These are phyloP conservation scores for Blumeriella jaapii DNA, from an alignment of 2,329 filamentous ascomycete genomes.

Conservation along the genomic window DNA sequence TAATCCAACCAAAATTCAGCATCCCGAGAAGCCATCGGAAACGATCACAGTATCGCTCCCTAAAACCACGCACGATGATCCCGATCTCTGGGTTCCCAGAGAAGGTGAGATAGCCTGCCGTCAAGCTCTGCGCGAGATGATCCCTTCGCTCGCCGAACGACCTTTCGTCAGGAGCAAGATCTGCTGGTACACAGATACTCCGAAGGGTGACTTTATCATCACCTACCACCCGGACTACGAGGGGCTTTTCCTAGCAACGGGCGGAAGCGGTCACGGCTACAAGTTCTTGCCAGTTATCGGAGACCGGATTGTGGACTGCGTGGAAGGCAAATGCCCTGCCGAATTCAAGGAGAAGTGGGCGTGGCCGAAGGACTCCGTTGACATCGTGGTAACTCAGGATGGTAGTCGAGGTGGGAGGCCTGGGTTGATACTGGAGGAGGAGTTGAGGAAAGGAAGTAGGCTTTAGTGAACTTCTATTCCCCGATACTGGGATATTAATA, in stretches of 20 bases:
- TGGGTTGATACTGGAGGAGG: constrained; percentile 20
- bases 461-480: constrained; percentile 3
- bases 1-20: constrained; percentile 28
- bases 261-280: constrained; percentile 38
- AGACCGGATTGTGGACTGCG: constrained; percentile 31
- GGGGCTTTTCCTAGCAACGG: constrained; percentile 37
- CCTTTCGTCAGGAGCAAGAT: constrained; percentile 40
- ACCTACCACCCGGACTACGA: constrained; percentile 39
- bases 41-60: constrained; percentile 17
- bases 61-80: constrained; percentile 15
- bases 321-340: constrained; percentile 28
- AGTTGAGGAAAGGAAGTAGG: constrained; percentile 17
- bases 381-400: constrained; percentile 23
- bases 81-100: constrained; percentile 14
- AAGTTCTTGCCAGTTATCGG: constrained; percentile 40
- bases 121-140: constrained; percentile 29
- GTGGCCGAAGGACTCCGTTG: constrained; percentile 32
- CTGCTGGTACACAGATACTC: constrained; percentile 57
- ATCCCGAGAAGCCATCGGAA: constrained; percentile 10
- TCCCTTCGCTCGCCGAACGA: constrained; percentile 41
- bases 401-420: constrained; percentile 22
- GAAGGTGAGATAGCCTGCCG: constrained; percentile 18
- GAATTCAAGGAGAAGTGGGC: constrained; percentile 42
- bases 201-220: constrained; percentile 50
- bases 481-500: no score